Evolutionary conservation across 2,329 filamentous ascomycete genomes (phyloP), one percentile per base, ranked within the genome.

Genomic region (Lithohypha guttulata): DNA sequence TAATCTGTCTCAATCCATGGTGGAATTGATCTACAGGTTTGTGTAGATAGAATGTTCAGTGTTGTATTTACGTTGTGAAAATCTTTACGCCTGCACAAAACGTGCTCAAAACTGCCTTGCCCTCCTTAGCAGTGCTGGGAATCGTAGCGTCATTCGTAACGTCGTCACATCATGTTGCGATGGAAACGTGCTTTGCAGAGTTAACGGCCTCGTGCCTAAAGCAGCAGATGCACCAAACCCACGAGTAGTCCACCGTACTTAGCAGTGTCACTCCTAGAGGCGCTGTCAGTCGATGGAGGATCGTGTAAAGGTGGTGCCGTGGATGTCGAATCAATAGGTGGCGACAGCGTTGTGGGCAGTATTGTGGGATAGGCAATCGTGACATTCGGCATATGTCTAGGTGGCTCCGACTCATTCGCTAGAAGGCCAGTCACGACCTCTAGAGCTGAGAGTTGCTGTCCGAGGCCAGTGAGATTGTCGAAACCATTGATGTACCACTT

Each of bases 391-490:
- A 37, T 35, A 7, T 42, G 45, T 14, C 39, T 34, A 9, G 51
- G 50, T 6, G 50, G 40, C 13, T 42, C 38, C 2, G 51, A 51
- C 14, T 49, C 39, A 20, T 53, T 53, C 36, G 47, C 47, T 23
- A 53, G 40, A 4, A 53, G 40, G 2, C 43, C 42, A 20, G 47
- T 48, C 40, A 84, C 61, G 11, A 77, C 69, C 23, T 74, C 71
- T 25, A 82, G 61, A 0, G 75, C 77, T 48, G 71, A 78, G 68
- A 84, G 79, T 62, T 83, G 75, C 55, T 80, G 68, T 31, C 80
- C 73, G 4, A 84, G 75, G 34, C 79, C 79, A 8, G 64, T 67
- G 41, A 65, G 71, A 27, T 70, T 69, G 45, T 77, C 73, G 49
- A 66, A 83, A 3, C 49, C 51, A 0, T 66, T 62, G 0, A 58